These are phyloP conservation scores for Stemphylium beticola DNA, from an alignment of 2,329 filamentous ascomycete species.

Conservation along the genomic window DNA sequence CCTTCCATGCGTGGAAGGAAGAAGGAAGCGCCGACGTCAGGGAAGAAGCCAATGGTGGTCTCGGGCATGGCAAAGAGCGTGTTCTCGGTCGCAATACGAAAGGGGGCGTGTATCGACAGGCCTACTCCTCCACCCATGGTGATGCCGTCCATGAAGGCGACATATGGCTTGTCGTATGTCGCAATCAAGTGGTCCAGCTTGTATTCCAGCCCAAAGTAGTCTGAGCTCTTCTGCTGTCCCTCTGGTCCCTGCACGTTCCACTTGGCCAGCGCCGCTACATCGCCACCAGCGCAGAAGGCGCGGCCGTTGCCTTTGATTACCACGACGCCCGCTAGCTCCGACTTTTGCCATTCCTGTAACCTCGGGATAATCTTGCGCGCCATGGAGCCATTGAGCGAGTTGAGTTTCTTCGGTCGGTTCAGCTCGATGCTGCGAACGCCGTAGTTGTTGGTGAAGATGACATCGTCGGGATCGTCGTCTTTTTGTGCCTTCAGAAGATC, in stretches of 20 bases:
- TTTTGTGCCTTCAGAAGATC: constrained; percentile 60
- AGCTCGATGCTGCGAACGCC: constrained; percentile 91
- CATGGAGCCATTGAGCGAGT: constrained; percentile 94
- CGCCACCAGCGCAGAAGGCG: constrained; percentile 91
- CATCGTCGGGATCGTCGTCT: constrained; percentile 83
- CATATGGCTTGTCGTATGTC: constrained; percentile 89
- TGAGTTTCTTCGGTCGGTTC: constrained; percentile 90
- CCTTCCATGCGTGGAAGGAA: constrained; percentile 92
- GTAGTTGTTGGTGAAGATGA: constrained; percentile 87
- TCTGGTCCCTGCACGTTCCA: constrained; percentile 71
- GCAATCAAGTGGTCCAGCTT: constrained; percentile 94
- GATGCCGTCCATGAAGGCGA: constrained; percentile 96
- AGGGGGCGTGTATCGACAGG: constrained; percentile 90
- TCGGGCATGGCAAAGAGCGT: constrained; percentile 99
- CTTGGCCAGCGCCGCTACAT: constrained; percentile 79
- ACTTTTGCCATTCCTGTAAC: constrained; percentile 92
- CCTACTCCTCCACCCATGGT: constrained; percentile 99
- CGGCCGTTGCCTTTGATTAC: constrained; percentile 89
- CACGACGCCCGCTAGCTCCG: constrained; percentile 89
- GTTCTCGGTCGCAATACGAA: constrained; percentile 94
- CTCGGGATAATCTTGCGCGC: constrained; percentile 90
- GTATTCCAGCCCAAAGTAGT: constrained; percentile 96
- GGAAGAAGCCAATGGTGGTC: constrained; percentile 98
- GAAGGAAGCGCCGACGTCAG: constrained; percentile 95
- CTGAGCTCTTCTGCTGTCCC: constrained; percentile 75